These are phyloP conservation scores for Aegilops sharonensis DNA, from an alignment of 176 grass and related monocot species.

Conservation along the genomic window DNA sequence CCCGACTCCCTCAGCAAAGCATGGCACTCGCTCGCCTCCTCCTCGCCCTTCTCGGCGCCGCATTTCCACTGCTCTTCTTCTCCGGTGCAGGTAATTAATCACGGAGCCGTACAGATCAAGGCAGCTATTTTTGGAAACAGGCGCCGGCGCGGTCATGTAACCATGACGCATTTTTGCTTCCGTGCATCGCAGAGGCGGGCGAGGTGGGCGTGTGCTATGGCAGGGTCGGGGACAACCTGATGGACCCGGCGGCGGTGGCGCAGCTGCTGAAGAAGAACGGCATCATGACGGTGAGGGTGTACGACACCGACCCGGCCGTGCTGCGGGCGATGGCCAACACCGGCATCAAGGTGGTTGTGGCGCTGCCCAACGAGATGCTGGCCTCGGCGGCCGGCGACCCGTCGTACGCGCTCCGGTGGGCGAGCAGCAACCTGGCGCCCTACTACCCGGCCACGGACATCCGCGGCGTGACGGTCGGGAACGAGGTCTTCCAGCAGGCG, in stretches of 20 bases:
- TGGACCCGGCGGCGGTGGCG: constrained; percentile 31
- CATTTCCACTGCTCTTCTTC: neutral
- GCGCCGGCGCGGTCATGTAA: neutral
- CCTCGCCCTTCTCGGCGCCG: neutral
- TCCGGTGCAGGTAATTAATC: neutral
- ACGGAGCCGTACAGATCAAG: too few relatives aligned
- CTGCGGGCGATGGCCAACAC: constrained; percentile 47
- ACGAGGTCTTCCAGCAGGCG: constrained; percentile 63
- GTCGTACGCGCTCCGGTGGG: constrained; percentile 39
- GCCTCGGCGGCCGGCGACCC: constrained; percentile 26
- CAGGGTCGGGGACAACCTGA: constrained; percentile 54
- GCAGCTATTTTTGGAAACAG: too few relatives aligned
- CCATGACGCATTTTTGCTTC: too few relatives aligned
- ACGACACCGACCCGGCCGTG: constrained; percentile 43
- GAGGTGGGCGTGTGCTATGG: constrained; percentile 66
- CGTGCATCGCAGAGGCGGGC: constrained; percentile 27
- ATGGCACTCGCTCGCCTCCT: neutral
- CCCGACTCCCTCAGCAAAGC: neutral
- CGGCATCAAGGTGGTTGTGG: constrained; percentile 49
- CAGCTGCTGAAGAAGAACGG: constrained; percentile 52
- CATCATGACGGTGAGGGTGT: constrained; percentile 54
- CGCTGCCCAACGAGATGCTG: constrained; percentile 51
- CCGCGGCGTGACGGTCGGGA: constrained; percentile 50
- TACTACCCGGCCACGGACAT: constrained; percentile 57
- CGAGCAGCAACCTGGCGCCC: constrained; percentile 20